phyloP scores from a whole-genome alignment of 345 rosid genomes.

The Stellera chamaejasme region DNA sequence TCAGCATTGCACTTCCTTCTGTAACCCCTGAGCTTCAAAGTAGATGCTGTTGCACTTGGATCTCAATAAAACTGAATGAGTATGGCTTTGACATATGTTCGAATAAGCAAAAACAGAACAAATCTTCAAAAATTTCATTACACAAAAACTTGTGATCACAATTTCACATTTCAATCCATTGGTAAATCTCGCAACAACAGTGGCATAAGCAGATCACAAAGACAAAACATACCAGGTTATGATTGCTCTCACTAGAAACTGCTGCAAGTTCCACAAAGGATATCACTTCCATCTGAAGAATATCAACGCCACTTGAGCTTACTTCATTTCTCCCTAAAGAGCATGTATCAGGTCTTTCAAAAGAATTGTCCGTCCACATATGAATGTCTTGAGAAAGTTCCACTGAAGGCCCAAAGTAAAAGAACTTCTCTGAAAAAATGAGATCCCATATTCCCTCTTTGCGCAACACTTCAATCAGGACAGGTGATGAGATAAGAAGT shows the following conservation, averaged over 20 bases:
- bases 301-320: slow-evolving; percentile 27
- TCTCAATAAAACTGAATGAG: too few species aligned
- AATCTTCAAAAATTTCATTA: too few species aligned
- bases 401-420: slow-evolving; percentile 41
- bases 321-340: slow-evolving; percentile 16
- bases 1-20: too few species aligned
- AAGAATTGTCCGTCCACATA: slow-evolving; percentile 12
- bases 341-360: slow-evolving; percentile 18
- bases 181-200: too few species aligned
- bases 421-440: slow-evolving; percentile 60
- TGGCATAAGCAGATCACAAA: background rate
- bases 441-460: slow-evolving; percentile 71
- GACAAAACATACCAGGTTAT: slow-evolving; percentile 44
- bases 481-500: slow-evolving; percentile 47
- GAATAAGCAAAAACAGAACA: too few species aligned
- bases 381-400: slow-evolving; percentile 26
- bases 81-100: too few species aligned
- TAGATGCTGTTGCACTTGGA: too few species aligned
- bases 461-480: slow-evolving; percentile 40
- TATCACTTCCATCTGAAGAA: slow-evolving; percentile 48
- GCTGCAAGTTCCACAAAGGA: slow-evolving; percentile 64
- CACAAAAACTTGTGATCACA: too few species aligned
- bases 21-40: too few species aligned
- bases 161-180: too few species aligned
- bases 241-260: slow-evolving; percentile 39